Evolutionary conservation across 768 basidiomycete genomes (phyloP), one percentile per base, ranked within the genome.

Genomic region (Boletus bicolor): DNA sequence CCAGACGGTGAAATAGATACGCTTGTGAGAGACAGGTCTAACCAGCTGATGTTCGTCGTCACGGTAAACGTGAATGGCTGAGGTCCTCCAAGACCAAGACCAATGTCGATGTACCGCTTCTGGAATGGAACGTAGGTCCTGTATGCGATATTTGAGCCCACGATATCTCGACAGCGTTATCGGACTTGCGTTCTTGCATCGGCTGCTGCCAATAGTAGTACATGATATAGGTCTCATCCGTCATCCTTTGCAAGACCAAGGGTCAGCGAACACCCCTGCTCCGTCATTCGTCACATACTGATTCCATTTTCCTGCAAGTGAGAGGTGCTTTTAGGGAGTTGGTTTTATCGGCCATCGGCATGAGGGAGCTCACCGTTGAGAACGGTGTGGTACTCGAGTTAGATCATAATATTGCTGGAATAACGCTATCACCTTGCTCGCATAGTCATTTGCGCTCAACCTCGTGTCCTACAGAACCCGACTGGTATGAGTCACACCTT

Each of bases 171-270:
- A n/a, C 30, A 21, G 15, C 21, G 32, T 21, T 34, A 41, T 38
- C 15, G 0, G 9, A 68, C 77, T 41, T 51, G 81, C 78, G 80
- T 79, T 88, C 82, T 14, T 78, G 75, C 80, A 82, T 82, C 5
- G 86, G 85, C 62, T 85, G 84, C 57, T 89, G 86, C 83, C 86
- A 87, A 68, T 88, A 86, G 57, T 77, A 81, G 57, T 84, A 87
- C 79, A 54, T 83, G 64, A 30, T 30, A 68, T 82, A 84, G n/a
- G 85, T 84, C 64, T 87, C 85, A 63, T 85, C 83, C 82, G 89
- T 85, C 80, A 88, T 87, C 64, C 78, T 80, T 35, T 15, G 1
- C n/a, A 66, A 64, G 43, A 62, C 14, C 60, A 19, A 11, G n/a
- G 14, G 28, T 48, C 30, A 49, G 35, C 39, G 28, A 44, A 44